Conservation (phyloP, 2,329 filamentous ascomycete genomes). For the Ophiostoma australiae region DNA sequence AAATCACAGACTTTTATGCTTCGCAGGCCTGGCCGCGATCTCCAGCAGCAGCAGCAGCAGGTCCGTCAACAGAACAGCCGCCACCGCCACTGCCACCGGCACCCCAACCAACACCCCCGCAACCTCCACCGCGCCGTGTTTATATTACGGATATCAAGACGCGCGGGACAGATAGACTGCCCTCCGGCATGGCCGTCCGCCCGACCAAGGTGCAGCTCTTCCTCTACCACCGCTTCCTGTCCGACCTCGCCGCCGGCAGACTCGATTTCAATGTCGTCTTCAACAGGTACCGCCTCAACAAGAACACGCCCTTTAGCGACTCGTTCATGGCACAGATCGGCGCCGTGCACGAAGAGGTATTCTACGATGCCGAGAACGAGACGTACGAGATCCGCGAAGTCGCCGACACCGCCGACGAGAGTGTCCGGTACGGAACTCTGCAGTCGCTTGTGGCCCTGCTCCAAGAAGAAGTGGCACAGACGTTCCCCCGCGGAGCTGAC, state of each 20-base stretch:
- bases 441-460: slow-evolving; percentile 46
- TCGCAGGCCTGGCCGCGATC: slow-evolving; percentile 7
- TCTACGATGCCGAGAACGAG: slow-evolving; percentile 34
- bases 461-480: slow-evolving; percentile 43
- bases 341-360: slow-evolving; percentile 60
- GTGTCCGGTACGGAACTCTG: slow-evolving; percentile 46
- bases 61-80: neutral
- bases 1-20: slow-evolving; percentile 28
- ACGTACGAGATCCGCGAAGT: slow-evolving; percentile 29
- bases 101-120: neutral
- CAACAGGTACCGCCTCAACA: slow-evolving; percentile 63
- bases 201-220: slow-evolving; percentile 83
- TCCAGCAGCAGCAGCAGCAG: neutral
- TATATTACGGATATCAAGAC: slow-evolving; percentile 92
- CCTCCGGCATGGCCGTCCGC: slow-evolving; percentile 60
- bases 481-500: slow-evolving; percentile 48
- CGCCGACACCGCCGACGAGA: slow-evolving; percentile 7
- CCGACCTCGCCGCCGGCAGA: slow-evolving; percentile 64
- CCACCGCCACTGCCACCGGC: neutral
- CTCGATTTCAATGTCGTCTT: slow-evolving; percentile 67
- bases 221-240: slow-evolving; percentile 82
- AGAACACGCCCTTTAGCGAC: slow-evolving; percentile 66
- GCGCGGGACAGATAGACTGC: slow-evolving; percentile 58
- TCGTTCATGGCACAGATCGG: slow-evolving; percentile 71
- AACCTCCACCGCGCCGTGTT: slow-evolving; percentile 34